Base-by-base conservation (phyloP, 108 stramenopile genomes). In the Skeletonema grethae region DNA sequence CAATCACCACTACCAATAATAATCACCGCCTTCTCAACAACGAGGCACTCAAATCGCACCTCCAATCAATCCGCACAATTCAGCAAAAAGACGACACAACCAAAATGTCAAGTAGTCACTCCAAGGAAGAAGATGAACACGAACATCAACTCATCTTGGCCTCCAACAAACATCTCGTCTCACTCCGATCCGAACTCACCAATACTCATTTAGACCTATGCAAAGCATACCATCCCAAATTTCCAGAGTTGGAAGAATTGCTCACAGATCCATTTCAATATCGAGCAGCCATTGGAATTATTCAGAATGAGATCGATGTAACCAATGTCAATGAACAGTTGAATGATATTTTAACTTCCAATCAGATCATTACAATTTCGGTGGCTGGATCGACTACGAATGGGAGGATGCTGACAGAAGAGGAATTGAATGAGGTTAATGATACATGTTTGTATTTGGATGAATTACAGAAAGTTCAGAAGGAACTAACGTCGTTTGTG, bases 191-290 rank as follows among this genome's bases (percentile, higher is more conserved):
- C 22, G 93, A 94, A 84, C 65, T 91, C 12, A 50, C 46, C 15
- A 60, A 61, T 2, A 85, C 89, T 9, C 90, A 94, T 63, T 75
- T 65, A 9, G 72, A 71, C 10, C 55, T 94, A 35, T 76, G 85
- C 24, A 46, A 43, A 3, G 66, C 79, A 4, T 94, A 94, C 73
- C 64, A 82, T 57, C 82, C 90, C 38, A 91, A 91, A 71, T 94
- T 94, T 65, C 97, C 98, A 3, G 97, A 98, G 84, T 81, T 99
- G 50, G 97, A 97, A 75, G 91, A 96, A 41, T 65, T 98, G 5
- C 69, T 99, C 15, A 82, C 94, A 0, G 92, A 97, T 65, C 84
- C 83, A 18, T 62, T 90, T 56, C 86, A 93, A 39, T 99, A 96
- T 74, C 86, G 90, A 7, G 83, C 85, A 30, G 96, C 94, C 10